Base-by-base conservation (phyloP, 2,329 filamentous ascomycete species). In the Trichoderma atroviride region DNA sequence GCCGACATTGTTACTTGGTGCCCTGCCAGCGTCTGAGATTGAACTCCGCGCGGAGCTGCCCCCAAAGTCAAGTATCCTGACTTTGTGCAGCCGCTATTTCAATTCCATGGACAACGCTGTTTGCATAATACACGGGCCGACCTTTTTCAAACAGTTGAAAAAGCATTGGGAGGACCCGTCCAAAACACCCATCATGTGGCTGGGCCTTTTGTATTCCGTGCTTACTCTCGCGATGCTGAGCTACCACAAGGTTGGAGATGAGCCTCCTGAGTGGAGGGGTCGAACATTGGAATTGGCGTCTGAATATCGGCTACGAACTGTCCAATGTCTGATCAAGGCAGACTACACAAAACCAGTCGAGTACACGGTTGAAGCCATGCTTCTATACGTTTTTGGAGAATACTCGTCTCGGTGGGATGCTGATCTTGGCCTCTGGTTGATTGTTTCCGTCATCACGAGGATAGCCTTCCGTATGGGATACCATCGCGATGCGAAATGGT, bases 61-160 rank as follows among this genome's bases (percentile, higher is more conserved):
- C 1, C 85, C 91, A 0, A 95, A 94, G 76, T 89, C 92, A 47
- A 91, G 89, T 29, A 91, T 96, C n/a, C 89, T 97, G 75, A 90
- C 93, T 29, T 84, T 98, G 22, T 91, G 97, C 71, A 90, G 91
- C 71, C 89, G 95, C 70, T 99, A 96, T 77, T 97, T 98, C 83
- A 95, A 95, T 77, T 95, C 92, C 0, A 86, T 89, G 80, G 88
- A 91, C 72, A 88, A 87, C 50, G 85, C 87, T n/a, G 88, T 89
- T 77, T 90, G 88, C 76, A 89, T 96, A 72, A 87, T 96, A 62
- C 93, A 96, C 75, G 90, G 90, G 0, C 94, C 94, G 13, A 94
- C 93, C 0, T 97, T 97, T 75, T 89, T 95, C 75, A 88, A 91
- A 75, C 87, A 92, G 78, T 83, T 92, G 5, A 83, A 84, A 33